A percentile compares a stretch with the other conserved stretches of the same genome.
phyloP scores from a whole-genome alignment of 2,329 filamentous ascomycete genomes.

The Didymosphaeria variabile region DNA sequence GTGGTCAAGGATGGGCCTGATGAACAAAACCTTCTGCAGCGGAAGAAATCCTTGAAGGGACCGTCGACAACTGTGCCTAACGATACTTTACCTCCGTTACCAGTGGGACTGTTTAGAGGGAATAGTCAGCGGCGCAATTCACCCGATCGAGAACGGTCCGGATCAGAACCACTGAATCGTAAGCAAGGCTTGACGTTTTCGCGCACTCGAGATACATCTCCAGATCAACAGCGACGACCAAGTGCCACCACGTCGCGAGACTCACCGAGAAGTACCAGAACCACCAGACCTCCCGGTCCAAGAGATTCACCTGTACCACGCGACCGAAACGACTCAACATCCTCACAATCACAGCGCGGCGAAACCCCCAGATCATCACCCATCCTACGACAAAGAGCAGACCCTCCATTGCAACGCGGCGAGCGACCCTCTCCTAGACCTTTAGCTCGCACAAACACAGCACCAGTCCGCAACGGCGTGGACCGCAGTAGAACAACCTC shows the following conservation, averaged over 20 bases:
- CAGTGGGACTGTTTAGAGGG: neutral
- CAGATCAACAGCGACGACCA: neutral
- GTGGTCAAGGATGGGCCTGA: neutral
- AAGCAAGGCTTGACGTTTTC: neutral
- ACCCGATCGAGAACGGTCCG: neutral
- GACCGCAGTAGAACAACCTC: conserved; percentile 36
- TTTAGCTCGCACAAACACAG: conserved; percentile 18
- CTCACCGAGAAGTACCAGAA: neutral
- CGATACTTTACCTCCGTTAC: neutral
- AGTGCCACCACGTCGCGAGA: neutral
- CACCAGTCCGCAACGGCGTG: neutral
- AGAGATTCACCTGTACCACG: neutral
- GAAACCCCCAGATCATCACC: conserved; percentile 16
- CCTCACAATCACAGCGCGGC: neutral
- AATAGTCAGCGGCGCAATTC: neutral
- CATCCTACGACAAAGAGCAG: neutral
- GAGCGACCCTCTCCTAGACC: conserved; percentile 17
- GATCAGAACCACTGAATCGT: neutral
- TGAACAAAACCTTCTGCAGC: neutral
- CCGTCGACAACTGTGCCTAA: neutral
- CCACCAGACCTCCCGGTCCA: neutral
- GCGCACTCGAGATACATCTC: neutral
- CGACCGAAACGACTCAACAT: neutral
- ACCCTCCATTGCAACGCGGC: conserved; percentile 2
- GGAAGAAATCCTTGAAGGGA: neutral